Percentiles rank a stretch among this genome's conserved stretches.
phyloP scores from a whole-genome alignment of 768 basidiomycete species.

The Amanita rimosa region DNA sequence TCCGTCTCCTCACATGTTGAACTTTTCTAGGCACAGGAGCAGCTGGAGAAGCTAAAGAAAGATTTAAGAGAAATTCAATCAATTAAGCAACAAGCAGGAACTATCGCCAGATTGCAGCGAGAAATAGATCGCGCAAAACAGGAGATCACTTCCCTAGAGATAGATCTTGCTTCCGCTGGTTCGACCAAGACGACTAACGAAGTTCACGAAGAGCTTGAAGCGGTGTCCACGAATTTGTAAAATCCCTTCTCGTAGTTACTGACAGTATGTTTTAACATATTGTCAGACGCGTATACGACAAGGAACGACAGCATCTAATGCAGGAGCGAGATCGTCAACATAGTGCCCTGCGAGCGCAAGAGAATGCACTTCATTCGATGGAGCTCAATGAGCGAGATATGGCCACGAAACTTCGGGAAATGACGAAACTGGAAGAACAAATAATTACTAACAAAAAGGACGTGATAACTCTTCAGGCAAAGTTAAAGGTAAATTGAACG shows the following conservation, averaged over 20 bases:
- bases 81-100: slow-evolving; percentile 51
- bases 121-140: slow-evolving; percentile 48
- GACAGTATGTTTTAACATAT: background rate
- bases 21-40: slow-evolving; percentile 34
- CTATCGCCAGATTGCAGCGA: slow-evolving; percentile 44
- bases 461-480: slow-evolving; percentile 28
- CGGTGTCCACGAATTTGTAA: slow-evolving; percentile 55
- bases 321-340: slow-evolving; percentile 55
- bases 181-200: slow-evolving; percentile 78
- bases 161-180: slow-evolving; percentile 58
- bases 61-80: slow-evolving; percentile 48
- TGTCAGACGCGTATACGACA: slow-evolving; percentile 51
- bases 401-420: slow-evolving; percentile 47
- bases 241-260: slow-evolving; percentile 12
- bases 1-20: slow-evolving; percentile 2
- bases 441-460: slow-evolving; percentile 52
- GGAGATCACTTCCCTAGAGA: slow-evolving; percentile 57
- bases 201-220: slow-evolving; percentile 68
- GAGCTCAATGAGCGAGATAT: slow-evolving; percentile 51
- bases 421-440: slow-evolving; percentile 39
- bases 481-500: slow-evolving; percentile 35
- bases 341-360: slow-evolving; percentile 36
- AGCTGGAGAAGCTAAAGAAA: slow-evolving; percentile 39
- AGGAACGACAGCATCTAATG: slow-evolving; percentile 44
- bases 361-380: slow-evolving; percentile 51